Evolutionary conservation across 805 yeast species (phyloP).

Genomic region (Teunomyces tritomae): DNA sequence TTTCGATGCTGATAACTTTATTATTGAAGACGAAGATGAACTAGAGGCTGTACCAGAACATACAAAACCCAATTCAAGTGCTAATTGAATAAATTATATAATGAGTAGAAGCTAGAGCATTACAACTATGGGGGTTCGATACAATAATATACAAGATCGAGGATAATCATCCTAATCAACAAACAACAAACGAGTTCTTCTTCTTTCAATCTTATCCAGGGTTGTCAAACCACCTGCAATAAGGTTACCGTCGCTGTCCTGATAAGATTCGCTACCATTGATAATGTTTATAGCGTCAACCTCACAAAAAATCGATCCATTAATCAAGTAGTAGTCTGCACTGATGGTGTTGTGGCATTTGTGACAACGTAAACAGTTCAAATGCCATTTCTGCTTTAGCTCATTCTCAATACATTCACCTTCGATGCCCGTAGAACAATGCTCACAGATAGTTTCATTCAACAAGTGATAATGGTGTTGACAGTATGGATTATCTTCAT

Average conservation of each 20-base stretch:
- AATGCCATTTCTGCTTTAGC: slow-evolving; percentile 68
- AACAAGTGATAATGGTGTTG: slow-evolving; percentile 68
- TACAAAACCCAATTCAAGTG: background rate
- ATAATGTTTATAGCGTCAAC: slow-evolving; percentile 32
- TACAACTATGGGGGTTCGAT: slow-evolving; percentile 1
- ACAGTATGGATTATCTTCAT: slow-evolving; percentile 80
- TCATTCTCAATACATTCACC: slow-evolving; percentile 88
- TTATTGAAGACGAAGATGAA: slow-evolving; percentile 37
- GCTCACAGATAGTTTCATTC: slow-evolving; percentile 71
- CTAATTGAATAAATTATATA: background rate
- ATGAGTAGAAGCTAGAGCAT: background rate
- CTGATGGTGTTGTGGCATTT: slow-evolving; percentile 52
- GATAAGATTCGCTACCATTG: slow-evolving; percentile 21
- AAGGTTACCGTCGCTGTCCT: slow-evolving; percentile 19
- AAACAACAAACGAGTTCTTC: slow-evolving; percentile 42
- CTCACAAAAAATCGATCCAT: slow-evolving; percentile 53
- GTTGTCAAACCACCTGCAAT: slow-evolving; percentile 21
- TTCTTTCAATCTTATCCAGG: slow-evolving; percentile 39
- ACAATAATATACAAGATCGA: slow-evolving; percentile 2
- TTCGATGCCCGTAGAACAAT: slow-evolving; percentile 76
- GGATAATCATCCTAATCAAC: slow-evolving; percentile 18
- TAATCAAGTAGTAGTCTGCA: slow-evolving; percentile 54
- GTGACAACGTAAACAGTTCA: slow-evolving; percentile 66
- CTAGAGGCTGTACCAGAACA: slow-evolving; percentile 6
- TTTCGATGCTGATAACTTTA: slow-evolving; percentile 40